Evolutionary conservation across 2,329 filamentous ascomycete genomes (phyloP), one percentile per base, ranked within the genome.

Genomic region (Zasmidium cellare): DNA sequence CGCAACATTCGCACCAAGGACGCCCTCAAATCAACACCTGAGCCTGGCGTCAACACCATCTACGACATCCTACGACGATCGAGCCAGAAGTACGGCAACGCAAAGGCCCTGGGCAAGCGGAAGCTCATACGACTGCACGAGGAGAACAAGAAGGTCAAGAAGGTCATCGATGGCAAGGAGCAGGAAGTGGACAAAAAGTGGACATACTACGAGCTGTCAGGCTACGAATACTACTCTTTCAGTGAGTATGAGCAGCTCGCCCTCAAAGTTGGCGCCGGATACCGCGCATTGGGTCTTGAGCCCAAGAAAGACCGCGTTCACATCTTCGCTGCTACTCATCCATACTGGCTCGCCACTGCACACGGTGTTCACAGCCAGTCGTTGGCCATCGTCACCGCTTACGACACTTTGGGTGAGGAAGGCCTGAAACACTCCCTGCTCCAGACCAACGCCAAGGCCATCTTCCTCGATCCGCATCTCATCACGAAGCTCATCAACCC

Each of bases 311-410:
- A 92, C 73, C 87, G 84, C 68, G 74, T 96, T 66, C 91, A 96
- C 73, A 81, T 96, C 56, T 96, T 92, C 71, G 92, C 88, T 49
- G 85, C 88, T n/a, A 96, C 91, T 2, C 90, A 87, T 74, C 83
- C 86, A 52, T 84, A 91, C 77, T 97, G 93, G 93, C 82, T 97
- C 63, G 85, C 87, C 55, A 85, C 90, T 68, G 89, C 92, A 23
- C 71, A 75, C 47, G 72, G 79, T 80, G 88, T 84, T 56, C 77
- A 87, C 19, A 92, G 92, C 16, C 93, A 97, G 76, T 92, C 90
- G 46, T 86, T 97, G 73, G 86, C 90, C 58, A 92, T 97, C 65
- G 93, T 97, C 51, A 97, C 93, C 47, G 92, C 92, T 51, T 97
- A 97, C 76, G 92, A 97, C 75, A 96, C 92, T 25, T 87, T 97